Conservation (phyloP, 495 filamentous ascomycete genomes). For the Penicillium mononematosum region DNA sequence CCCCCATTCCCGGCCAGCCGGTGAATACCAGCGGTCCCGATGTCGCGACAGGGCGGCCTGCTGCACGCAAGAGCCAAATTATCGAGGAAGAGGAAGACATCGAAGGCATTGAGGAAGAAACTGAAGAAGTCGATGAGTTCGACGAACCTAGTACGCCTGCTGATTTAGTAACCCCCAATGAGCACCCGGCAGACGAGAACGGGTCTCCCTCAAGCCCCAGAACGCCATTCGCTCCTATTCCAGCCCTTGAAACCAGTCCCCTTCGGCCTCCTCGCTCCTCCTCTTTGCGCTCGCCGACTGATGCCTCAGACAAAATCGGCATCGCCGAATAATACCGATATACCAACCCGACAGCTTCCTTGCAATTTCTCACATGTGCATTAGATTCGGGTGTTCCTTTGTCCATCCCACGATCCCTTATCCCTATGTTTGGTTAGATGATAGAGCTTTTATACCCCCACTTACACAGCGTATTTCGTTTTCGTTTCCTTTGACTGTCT, state of each 20-base stretch:
- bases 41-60: constrained; percentile 59
- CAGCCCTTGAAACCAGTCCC: constrained; percentile 36
- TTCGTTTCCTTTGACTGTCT: constrained; percentile 18
- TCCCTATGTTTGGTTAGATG: constrained; percentile 24
- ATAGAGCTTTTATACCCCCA: constrained; percentile 39
- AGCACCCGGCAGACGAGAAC: constrained; percentile 9
- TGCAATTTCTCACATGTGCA: constrained; percentile 10
- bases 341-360: neutral
- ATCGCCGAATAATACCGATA: neutral
- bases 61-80: constrained; percentile 56
- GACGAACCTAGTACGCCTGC: constrained; percentile 44
- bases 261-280: constrained; percentile 40
- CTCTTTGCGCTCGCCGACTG: constrained; percentile 30
- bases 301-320: constrained; percentile 11
- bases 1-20: constrained; percentile 37
- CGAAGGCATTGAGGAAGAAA: constrained; percentile 61
- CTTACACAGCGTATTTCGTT: constrained; percentile 27
- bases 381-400: constrained; percentile 2
- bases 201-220: constrained; percentile 26
- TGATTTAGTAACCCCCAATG: constrained; percentile 23
- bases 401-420: constrained; percentile 7
- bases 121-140: constrained; percentile 71
- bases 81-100: constrained; percentile 89
- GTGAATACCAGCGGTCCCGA: constrained; percentile 49
- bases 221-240: constrained; percentile 36